A percentile compares a stretch with the other conserved stretches of the same genome.
phyloP scores from a whole-genome alignment of 2,329 filamentous ascomycete species.

The Pseudogymnoascus sp. region DNA sequence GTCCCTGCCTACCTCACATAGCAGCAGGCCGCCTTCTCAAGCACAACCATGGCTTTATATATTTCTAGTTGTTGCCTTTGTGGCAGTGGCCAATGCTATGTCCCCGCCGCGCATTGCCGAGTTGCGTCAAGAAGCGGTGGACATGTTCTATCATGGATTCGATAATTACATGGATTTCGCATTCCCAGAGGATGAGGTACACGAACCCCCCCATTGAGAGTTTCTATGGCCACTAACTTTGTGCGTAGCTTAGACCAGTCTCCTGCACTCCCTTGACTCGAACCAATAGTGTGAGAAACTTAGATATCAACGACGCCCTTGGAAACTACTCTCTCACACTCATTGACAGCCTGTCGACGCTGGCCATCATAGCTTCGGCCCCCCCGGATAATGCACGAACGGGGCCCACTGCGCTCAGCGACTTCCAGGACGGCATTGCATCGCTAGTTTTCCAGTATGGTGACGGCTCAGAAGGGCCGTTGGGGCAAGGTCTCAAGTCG shows the following conservation, averaged over 20 bases:
- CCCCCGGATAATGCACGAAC: constrained; percentile 46
- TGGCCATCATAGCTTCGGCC: constrained; percentile 82
- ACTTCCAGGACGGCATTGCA: constrained; percentile 75
- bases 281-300: constrained; percentile 71
- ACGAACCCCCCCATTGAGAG: constrained; percentile 9
- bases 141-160: constrained; percentile 96
- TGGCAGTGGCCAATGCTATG: constrained; percentile 35
- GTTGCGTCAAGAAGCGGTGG: constrained; percentile 52
- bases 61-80: constrained; percentile 20
- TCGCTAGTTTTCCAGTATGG: constrained; percentile 76
- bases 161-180: constrained; percentile 90
- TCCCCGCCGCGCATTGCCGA: constrained; percentile 45
- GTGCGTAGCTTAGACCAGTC: constrained; percentile 64
- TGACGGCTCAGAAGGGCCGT: constrained; percentile 63
- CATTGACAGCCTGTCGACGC: constrained; percentile 88
- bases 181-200: constrained; percentile 87
- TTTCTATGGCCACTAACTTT: not conserved
- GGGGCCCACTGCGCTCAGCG: constrained; percentile 53
- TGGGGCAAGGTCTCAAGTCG: constrained; percentile 62
- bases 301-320: constrained; percentile 88
- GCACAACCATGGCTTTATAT: constrained; percentile 22
- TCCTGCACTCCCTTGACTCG: constrained; percentile 77
- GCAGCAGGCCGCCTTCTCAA: constrained; percentile 15
- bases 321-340: constrained; percentile 95
- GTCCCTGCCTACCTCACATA: constrained; percentile 20